Base-by-base conservation (phyloP, 768 basidiomycete genomes). In the Tulasnella sp. region DNA sequence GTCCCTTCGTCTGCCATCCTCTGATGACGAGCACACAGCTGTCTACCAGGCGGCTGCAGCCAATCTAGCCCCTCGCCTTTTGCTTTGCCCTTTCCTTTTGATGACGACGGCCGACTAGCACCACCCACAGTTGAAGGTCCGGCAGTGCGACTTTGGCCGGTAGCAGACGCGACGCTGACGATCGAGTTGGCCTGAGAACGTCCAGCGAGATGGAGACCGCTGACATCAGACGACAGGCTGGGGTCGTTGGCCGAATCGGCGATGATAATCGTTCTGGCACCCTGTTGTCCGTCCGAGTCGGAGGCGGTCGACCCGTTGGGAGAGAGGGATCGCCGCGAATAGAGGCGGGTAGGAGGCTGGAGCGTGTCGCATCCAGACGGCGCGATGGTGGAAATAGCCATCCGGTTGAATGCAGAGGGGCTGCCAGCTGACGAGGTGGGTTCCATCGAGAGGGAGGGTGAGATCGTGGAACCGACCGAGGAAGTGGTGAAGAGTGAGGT, bases 1-100 rank as follows among this genome's bases (percentile, higher is more conserved):
- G 86, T 92, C 12, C 89, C 89, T 70, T 94, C 82, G 72, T 98
- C 91, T 4, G 94, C 94, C 83, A 94, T 98, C 45, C 93, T 78
- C 72, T 93, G 88, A 70, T 98, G 94, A 31, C 93, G 72, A 4
- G 92, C 82, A 67, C 93, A 97, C 15, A 96, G 77, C 71, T 90
- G 94, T 45, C 87, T 73, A 12, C 77, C 75, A 2, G 76, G 69
- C n/a, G 72, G 71, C 9, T 72, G 63, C 0, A 70, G 40, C 55
- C 42, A 57, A 15, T 31, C 31, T n/a, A 25, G 8, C 1, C 27
- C 37, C 15, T 40, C 32, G 35, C 23, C 52, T 23, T 23, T 52
- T 14, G 17, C 31, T 39, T 52, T 52, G 34, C 50, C 50, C 27
- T 52, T 52, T 19, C 23, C 34, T 17, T 23, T 36, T 21, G 50